Conservation (phyloP, 306 rosid genomes). For the Cercis canadensis region DNA sequence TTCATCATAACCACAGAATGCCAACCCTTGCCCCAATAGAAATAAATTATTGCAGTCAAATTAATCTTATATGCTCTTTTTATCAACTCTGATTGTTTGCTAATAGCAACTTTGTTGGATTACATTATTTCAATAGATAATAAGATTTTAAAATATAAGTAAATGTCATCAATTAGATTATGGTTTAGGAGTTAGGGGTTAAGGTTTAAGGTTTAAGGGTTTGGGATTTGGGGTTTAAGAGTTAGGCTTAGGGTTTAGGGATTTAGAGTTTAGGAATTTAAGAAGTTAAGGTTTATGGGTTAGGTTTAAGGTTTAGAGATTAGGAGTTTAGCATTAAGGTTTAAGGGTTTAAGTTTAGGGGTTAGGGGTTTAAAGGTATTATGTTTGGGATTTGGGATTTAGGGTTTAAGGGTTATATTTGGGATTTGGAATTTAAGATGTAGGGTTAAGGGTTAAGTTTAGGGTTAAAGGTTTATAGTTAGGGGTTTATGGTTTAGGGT, state of each 20-base stretch:
- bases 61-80: neutral
- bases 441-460: conserved; percentile 37
- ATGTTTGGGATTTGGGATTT: conserved; percentile 33
- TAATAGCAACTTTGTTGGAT: neutral
- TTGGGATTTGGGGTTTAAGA: conserved; percentile 13
- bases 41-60: neutral
- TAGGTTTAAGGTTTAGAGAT: conserved; percentile 30
- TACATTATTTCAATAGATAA: no score
- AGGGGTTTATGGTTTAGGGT: no score
- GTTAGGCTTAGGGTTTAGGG: conserved; percentile 17
- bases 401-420: conserved; percentile 35
- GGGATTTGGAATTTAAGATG: conserved; percentile 36
- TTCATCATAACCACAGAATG: conserved; percentile 5
- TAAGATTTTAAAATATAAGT: no score
- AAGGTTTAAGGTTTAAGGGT: conserved; percentile 19
- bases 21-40: neutral
- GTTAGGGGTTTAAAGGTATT: conserved; percentile 9
- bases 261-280: conserved; percentile 7
- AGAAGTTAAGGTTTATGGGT: conserved; percentile 33
- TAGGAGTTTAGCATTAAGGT: conserved; percentile 27
- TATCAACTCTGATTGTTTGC: neutral
- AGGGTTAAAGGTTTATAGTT: no score
- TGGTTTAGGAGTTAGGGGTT: conserved; percentile 29
- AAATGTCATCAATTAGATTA: no score
- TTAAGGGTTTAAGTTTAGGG: conserved; percentile 33